Conservation (phyloP, 306 rosid species). For the Glycyrrhiza uralensis region DNA sequence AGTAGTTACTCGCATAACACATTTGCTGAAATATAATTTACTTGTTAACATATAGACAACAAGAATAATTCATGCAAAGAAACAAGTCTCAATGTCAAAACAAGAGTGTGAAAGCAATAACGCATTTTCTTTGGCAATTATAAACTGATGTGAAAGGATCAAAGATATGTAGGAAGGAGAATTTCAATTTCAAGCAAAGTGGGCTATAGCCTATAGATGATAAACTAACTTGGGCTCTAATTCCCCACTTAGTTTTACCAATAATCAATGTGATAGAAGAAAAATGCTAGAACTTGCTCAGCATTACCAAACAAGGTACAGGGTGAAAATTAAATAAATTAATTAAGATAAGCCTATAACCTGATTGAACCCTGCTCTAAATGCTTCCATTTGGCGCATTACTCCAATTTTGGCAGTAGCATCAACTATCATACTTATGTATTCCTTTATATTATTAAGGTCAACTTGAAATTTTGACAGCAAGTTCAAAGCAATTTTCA, state of each 20-base stretch:
- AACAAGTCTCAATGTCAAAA: too few relatives aligned
- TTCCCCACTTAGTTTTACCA: slow-evolving; percentile 2
- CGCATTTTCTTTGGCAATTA: neutral
- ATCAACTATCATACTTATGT: slow-evolving; percentile 67
- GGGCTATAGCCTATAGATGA: neutral
- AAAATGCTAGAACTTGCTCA: neutral
- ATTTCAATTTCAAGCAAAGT: neutral
- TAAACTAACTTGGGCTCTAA: slow-evolving; percentile 7
- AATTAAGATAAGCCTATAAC: slow-evolving; percentile 30
- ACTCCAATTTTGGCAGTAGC: slow-evolving; percentile 85
- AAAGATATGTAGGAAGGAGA: neutral
- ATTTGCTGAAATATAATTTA: too few relatives aligned
- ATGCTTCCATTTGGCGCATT: slow-evolving; percentile 75
- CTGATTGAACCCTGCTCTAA: slow-evolving; percentile 92
- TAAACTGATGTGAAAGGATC: neutral
- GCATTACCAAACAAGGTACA: neutral
- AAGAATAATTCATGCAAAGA: too few relatives aligned
- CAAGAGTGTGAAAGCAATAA: too few relatives aligned
- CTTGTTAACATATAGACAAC: too few relatives aligned
- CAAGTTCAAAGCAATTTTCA: neutral
- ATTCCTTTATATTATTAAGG: slow-evolving; percentile 77
- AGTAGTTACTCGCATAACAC: too few relatives aligned
- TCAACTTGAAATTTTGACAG: slow-evolving; percentile 51
- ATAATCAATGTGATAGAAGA: neutral
- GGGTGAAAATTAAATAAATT: neutral